Conservation (phyloP, 768 basidiomycete species). For the Tylopilus intermedius region DNA sequence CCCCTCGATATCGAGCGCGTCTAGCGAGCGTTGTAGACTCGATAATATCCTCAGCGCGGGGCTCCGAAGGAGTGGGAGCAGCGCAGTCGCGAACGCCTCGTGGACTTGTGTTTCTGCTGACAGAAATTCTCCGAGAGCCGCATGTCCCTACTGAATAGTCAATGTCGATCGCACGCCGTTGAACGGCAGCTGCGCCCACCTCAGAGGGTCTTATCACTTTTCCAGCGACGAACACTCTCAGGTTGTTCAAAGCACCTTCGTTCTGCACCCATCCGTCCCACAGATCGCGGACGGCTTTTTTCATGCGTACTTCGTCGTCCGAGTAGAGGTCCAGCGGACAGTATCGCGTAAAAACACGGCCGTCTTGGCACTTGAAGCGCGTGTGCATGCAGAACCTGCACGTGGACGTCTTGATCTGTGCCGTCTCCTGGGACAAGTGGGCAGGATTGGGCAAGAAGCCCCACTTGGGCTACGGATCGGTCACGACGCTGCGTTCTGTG, state of each 20-base stretch:
- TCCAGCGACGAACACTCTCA: constrained; percentile 74
- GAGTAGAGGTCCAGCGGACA: constrained; percentile 94
- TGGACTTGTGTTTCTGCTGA: constrained; percentile 32
- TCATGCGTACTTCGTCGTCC: constrained; percentile 52
- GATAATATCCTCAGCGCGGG: constrained; percentile 52
- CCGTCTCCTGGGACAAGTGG: constrained; percentile 58
- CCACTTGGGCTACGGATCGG: constrained; percentile 82
- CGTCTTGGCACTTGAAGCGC: constrained; percentile 40
- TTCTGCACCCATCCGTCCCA: constrained; percentile 70
- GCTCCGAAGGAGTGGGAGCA: constrained; percentile 45
- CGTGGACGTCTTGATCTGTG: constrained; percentile 56
- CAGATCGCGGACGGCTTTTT: constrained; percentile 60
- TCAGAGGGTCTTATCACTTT: constrained; percentile 51
- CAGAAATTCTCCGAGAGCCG: constrained; percentile 14
- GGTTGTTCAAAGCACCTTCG: constrained; percentile 69
- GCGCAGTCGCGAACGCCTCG: constrained; percentile 44
- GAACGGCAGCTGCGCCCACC: constrained; percentile 38
- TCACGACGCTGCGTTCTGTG: background rate
- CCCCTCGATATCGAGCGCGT: constrained; percentile 82
- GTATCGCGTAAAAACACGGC: constrained; percentile 43
- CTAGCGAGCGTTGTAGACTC: constrained; percentile 68
- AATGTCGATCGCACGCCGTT: constrained; percentile 4
- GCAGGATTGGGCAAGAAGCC: constrained; percentile 71
- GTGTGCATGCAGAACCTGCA: constrained; percentile 94
- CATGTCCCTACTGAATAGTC: constrained; percentile 3